Conservation (phyloP, 129 eudicot species). For the Chrysanthemum makinoi region DNA sequence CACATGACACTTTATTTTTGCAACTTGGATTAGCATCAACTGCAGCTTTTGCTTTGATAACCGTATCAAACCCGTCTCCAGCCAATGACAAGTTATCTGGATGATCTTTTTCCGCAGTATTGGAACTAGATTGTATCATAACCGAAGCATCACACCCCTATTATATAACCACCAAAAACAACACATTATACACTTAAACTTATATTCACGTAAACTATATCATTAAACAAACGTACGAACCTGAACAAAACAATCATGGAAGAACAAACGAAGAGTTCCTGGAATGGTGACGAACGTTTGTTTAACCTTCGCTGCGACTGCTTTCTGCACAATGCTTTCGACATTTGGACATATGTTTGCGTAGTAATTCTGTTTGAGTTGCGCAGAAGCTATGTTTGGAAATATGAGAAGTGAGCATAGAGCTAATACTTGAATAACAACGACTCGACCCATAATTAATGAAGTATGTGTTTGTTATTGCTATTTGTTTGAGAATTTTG, state of each 20-base stretch:
- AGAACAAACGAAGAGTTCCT: conserved; percentile 72
- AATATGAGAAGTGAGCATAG: conserved; percentile 31
- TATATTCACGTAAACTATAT: too few relatives aligned
- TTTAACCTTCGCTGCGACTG: conserved; percentile 43
- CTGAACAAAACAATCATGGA: conserved; percentile 90
- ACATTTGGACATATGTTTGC: conserved; percentile 76
- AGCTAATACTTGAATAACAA: conserved; percentile 25
- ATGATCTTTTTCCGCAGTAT: conserved; percentile 76
- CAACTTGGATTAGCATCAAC: conserved; percentile 63
- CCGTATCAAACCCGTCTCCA: conserved; percentile 85
- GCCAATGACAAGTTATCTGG: conserved; percentile 70
- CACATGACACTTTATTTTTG: conserved; percentile 77
- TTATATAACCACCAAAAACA: background rate
- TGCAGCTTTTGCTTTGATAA: conserved; percentile 75
- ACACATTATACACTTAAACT: background rate
- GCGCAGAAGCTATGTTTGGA: conserved; percentile 42
- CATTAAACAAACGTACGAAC: conserved; percentile 22
- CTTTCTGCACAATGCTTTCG: conserved; percentile 54
- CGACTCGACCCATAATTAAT: conserved; percentile 40
- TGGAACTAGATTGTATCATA: conserved; percentile 48
- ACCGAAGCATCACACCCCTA: conserved; percentile 96
- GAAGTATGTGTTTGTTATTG: background rate
- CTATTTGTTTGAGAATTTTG: background rate
- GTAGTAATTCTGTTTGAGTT: conserved; percentile 56
- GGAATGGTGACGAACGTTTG: conserved; percentile 82